Base-by-base conservation (phyloP, 108 stramenopile genomes). In the Chaetoceros tenuissimus region DNA sequence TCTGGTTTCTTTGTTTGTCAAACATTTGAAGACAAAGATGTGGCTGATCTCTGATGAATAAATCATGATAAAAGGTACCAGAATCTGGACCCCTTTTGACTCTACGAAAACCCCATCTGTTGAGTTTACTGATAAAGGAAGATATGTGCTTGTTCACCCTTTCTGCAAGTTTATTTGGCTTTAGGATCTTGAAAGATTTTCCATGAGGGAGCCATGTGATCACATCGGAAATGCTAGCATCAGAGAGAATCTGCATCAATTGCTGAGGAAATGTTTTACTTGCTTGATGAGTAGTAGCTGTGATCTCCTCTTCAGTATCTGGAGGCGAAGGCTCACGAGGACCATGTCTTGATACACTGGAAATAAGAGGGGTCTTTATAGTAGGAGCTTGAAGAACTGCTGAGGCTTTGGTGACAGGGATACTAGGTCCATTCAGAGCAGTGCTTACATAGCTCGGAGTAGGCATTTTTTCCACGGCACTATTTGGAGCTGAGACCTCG, bases 181-280 rank as follows among this genome's bases (percentile, higher is more conserved):
- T 72, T 13, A 85, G 59, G 24, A 90, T 73, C 8, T 86, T 84
- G 53, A 90, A 90, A 0, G 82, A 78, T 40, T 64, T 52, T 3
- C 89, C 89, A 57, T 86, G 84, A 21, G 84, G 82, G 23, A 90
- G 78, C 89, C 89, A 90, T 0, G 84, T 71, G 17, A 84, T 68
- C 28, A 84, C 75, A 44, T 80, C 81, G 8, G 72, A 69, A 0
- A 84, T 57, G 8, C 76, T 57, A 28, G 61, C 24, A 28, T 86
- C 82, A 25, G 75, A 54, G 19, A 90, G 71, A 31, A 90, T 76
- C 17, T 69, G 71, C 34, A 86, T 73, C 13, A 90, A 63, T 31
- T 80, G 68, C 58, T 79, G 68, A 26, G 87, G 87, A 53, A 89
- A 89, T 17, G 67, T 85, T n/a, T 82, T 81, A 25, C 69, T 52